Evolutionary conservation across 1,284 basidiomycete species (phyloP).

Genomic region (Sporisorium exsertum): DNA sequence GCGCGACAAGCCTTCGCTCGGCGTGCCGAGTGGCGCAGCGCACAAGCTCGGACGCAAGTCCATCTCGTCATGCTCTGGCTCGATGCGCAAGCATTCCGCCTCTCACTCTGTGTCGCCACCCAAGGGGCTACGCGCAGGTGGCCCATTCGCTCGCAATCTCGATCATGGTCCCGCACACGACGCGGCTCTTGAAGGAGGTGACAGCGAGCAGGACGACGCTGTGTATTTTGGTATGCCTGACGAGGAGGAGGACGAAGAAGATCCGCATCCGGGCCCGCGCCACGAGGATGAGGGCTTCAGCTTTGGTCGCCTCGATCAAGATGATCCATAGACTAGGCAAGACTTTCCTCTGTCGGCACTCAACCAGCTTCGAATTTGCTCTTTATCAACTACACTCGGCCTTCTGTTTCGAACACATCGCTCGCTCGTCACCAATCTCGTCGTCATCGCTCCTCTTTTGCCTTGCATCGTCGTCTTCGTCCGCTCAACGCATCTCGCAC

Average conservation of each 20-base stretch:
- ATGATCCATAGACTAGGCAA: conserved; percentile 16
- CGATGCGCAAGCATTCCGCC: conserved; percentile 39
- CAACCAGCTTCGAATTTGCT: background rate
- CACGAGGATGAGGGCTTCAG: conserved; percentile 39
- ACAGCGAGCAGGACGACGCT: conserved; percentile 39
- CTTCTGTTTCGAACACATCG: background rate
- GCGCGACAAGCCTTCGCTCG: conserved; percentile 34
- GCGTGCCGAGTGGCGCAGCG: conserved; percentile 46
- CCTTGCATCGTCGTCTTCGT: background rate
- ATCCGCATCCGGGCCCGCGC: conserved; percentile 32
- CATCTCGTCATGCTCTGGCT: conserved; percentile 47
- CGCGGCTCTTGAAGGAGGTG: conserved; percentile 38
- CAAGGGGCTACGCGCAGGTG: conserved; percentile 30
- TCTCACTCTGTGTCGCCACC: conserved; percentile 38
- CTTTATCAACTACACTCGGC: too few relatives aligned
- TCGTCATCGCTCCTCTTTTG: background rate
- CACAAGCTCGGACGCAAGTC: conserved; percentile 48
- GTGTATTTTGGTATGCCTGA: conserved; percentile 18
- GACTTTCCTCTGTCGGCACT: background rate
- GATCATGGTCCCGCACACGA: conserved; percentile 36
- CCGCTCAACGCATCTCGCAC: conserved; percentile 7
- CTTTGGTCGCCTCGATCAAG: conserved; percentile 35
- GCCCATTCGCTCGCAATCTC: conserved; percentile 36
- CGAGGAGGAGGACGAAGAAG: conserved; percentile 30
- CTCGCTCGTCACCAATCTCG: background rate